Percentiles rank a stretch among this genome's conserved stretches.
Conservation (phyloP, 192 early-diverging fungal genomes). For the Helicostylum pulchrum region DNA sequence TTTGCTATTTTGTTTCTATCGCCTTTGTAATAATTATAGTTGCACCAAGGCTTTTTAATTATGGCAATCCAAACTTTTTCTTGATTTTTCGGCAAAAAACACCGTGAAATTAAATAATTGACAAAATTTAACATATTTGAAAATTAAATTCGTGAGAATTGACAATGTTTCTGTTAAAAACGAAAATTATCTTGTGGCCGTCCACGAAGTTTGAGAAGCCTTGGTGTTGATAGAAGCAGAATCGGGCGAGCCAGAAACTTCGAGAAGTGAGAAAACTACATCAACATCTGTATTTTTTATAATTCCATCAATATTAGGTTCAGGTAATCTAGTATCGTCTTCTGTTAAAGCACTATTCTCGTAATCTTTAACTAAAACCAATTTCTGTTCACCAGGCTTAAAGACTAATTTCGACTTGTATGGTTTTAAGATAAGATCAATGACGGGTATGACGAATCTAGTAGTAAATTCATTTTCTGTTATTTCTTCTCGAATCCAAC, state of each 20-base stretch:
- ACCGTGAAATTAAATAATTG: too few relatives aligned
- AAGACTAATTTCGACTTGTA: neutral
- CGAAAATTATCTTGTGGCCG: too few relatives aligned
- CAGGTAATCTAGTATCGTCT: neutral
- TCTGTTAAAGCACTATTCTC: neutral
- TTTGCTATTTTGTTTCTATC: neutral
- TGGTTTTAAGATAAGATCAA: neutral
- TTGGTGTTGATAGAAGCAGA: neutral
- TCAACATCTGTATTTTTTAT: neutral
- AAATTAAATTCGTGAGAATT: too few relatives aligned
- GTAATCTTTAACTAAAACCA: neutral
- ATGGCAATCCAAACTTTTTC: too few relatives aligned
- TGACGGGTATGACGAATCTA: neutral
- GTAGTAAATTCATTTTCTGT: neutral
- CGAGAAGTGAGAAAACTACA: neutral
- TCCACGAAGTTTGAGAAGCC: too few relatives aligned
- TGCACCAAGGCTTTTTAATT: too few relatives aligned
- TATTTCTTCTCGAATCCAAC: neutral
- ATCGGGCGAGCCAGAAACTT: neutral
- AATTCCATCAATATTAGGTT: neutral
- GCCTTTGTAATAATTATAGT: slow-evolving; percentile 2
- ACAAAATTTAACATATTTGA: too few relatives aligned
- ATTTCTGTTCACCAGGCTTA: neutral
- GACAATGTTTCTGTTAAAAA: too few relatives aligned
- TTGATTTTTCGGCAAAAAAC: too few relatives aligned